phyloP scores from a whole-genome alignment of 768 basidiomycete genomes.

The Leccinellum luteum region DNA sequence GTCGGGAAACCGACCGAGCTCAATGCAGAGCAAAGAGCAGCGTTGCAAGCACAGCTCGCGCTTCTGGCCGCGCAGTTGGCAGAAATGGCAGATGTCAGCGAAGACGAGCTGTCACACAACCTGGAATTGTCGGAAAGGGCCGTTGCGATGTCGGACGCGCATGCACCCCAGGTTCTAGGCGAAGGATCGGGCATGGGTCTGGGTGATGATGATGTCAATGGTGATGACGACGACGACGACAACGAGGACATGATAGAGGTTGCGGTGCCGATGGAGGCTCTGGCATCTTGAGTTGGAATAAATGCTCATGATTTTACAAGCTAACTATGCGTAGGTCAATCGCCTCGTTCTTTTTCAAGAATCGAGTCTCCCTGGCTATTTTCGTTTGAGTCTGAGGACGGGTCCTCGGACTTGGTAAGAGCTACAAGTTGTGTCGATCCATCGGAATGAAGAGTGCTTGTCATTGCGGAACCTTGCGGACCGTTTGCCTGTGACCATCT shows the following conservation, averaged over 20 bases:
- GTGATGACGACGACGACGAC: slow-evolving; percentile 12
- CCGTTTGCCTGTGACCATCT: neutral
- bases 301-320: neutral
- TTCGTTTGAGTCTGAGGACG: neutral
- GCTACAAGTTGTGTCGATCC: neutral
- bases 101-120: slow-evolving; percentile 30
- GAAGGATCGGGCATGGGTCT: slow-evolving; percentile 3
- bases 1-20: slow-evolving; percentile 23
- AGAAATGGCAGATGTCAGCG: slow-evolving; percentile 53
- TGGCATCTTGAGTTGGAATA: slow-evolving; percentile 9
- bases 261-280: slow-evolving; percentile 18
- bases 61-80: slow-evolving; percentile 70
- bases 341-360: neutral
- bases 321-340: neutral
- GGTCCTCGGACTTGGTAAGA: neutral
- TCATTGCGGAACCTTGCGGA: neutral
- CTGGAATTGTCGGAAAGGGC: slow-evolving; percentile 14
- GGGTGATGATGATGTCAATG: slow-evolving; percentile 12
- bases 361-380: neutral
- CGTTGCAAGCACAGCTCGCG: slow-evolving; percentile 70
- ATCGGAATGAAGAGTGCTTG: neutral
- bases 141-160: neutral
- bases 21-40: slow-evolving; percentile 52
- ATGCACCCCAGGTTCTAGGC: neutral
- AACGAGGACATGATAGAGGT: slow-evolving; percentile 31